A percentile compares a stretch with the other conserved stretches of the same genome.
These are phyloP conservation scores for Aspergillus quadricinctus DNA, from an alignment of 2,329 filamentous ascomycete genomes.

Conservation along the genomic window DNA sequence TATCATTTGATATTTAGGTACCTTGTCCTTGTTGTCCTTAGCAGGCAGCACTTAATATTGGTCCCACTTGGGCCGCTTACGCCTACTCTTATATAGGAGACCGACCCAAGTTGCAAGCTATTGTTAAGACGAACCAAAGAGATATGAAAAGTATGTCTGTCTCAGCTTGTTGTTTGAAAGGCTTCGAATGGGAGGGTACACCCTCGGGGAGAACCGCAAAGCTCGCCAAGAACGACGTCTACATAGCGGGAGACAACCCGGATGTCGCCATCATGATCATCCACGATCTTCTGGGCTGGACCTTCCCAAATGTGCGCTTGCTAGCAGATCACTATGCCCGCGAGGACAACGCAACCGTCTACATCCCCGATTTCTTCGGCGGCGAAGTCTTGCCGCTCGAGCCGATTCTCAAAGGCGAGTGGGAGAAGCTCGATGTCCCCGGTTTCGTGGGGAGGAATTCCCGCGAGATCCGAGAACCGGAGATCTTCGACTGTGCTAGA, in stretches of 20 bases:
- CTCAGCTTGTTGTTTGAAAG: conserved; percentile 19
- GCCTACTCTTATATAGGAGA: not conserved
- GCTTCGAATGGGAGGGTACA: conserved; percentile 41
- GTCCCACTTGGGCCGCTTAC: not conserved
- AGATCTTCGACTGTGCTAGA: conserved; percentile 34
- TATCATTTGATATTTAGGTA: too few relatives aligned
- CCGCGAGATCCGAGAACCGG: conserved; percentile 35
- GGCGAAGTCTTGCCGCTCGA: conserved; percentile 33
- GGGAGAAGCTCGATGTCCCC: conserved; percentile 35
- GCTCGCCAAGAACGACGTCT: conserved; percentile 31
- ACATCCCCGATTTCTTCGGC: conserved; percentile 38
- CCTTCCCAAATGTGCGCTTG: conserved; percentile 42
- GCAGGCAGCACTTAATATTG: too few relatives aligned
- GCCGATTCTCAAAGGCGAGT: conserved; percentile 22
- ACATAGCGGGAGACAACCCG: conserved; percentile 35
- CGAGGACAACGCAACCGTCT: conserved; percentile 45
- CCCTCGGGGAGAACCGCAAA: conserved; percentile 32
- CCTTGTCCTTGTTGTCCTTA: too few relatives aligned
- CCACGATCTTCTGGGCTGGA: conserved; percentile 44
- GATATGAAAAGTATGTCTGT: not conserved
- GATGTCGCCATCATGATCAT: conserved; percentile 36
- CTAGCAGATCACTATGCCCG: conserved; percentile 46
- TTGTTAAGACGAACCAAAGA: not conserved
- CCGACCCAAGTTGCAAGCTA: too few relatives aligned
- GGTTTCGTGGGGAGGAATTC: conserved; percentile 37